A percentile compares a stretch with the other conserved stretches of the same genome.
Conservation (phyloP, 306 rosid genomes). For the Hippophae gyantsensis region DNA sequence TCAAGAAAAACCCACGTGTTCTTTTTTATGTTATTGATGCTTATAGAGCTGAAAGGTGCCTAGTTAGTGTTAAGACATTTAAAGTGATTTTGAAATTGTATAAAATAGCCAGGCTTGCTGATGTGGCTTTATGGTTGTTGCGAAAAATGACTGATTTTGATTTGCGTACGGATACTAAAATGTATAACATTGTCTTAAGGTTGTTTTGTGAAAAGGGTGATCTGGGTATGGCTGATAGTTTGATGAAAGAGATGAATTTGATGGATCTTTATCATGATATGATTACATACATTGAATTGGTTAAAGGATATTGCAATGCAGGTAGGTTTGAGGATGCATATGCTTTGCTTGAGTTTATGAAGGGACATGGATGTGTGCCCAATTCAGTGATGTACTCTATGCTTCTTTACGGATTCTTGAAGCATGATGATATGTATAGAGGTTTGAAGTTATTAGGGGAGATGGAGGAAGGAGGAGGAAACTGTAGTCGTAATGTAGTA, state of each 20-base stretch:
- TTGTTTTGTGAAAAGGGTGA: conserved; percentile 56
- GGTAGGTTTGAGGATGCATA: conserved; percentile 58
- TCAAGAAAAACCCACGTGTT: conserved; percentile 38
- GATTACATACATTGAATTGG: conserved; percentile 58
- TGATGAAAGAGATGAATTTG: conserved; percentile 50
- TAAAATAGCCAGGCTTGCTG: conserved; percentile 56
- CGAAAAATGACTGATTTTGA: conserved; percentile 48
- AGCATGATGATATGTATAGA: conserved; percentile 36
- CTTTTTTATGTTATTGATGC: conserved; percentile 46
- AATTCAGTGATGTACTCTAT: conserved; percentile 54
- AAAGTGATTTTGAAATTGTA: conserved; percentile 58
- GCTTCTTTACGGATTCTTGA: conserved; percentile 54
- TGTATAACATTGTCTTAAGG: conserved; percentile 59
- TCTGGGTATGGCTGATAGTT: conserved; percentile 42
- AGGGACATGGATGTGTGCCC: conserved; percentile 49
- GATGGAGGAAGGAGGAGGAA: conserved; percentile 65
- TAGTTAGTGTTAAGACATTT: conserved; percentile 46
- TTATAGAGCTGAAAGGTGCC: conserved; percentile 49
- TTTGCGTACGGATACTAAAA: conserved; percentile 45
- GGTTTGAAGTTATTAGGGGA: conserved; percentile 54
- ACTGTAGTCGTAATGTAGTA: conserved; percentile 54
- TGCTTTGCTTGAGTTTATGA: conserved; percentile 45
- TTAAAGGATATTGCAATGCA: conserved; percentile 55
- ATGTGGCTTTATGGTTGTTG: conserved; percentile 54
- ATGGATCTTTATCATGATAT: conserved; percentile 49